Conservation (phyloP, 768 basidiomycete species). For the Cystobasidiopsis lactophilus region DNA sequence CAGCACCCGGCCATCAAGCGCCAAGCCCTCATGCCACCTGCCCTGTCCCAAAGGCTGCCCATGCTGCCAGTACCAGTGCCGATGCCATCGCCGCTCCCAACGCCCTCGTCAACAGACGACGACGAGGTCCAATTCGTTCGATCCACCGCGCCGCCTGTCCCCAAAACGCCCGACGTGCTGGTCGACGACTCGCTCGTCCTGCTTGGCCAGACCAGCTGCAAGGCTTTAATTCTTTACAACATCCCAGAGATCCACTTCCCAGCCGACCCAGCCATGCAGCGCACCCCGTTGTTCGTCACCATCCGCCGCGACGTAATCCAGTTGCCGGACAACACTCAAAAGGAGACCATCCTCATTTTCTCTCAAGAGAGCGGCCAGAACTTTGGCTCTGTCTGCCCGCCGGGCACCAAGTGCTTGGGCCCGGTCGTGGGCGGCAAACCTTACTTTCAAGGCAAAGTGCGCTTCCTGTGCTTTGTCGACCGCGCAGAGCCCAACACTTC, state of each 20-base stretch:
- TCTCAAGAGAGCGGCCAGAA: neutral
- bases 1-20: too few species aligned
- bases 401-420: neutral
- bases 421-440: slow-evolving; percentile 1
- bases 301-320: neutral
- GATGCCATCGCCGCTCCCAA: too few species aligned
- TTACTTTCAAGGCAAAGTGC: neutral
- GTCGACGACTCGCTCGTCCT: neutral
- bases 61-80: too few species aligned
- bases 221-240: neutral
- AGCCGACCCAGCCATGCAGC: neutral
- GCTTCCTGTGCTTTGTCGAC: too few species aligned
- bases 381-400: neutral
- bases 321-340: neutral
- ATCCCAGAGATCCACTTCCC: neutral
- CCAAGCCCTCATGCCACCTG: too few species aligned
- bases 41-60: too few species aligned
- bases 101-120: too few species aligned
- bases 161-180: neutral
- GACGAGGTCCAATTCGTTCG: too few species aligned
- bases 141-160: too few species aligned
- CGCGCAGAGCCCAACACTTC: too few species aligned
- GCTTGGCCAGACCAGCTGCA: neutral
- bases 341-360: neutral
- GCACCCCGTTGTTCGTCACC: neutral